Percentiles rank a stretch among this genome's conserved stretches.
phyloP scores from a whole-genome alignment of 768 basidiomycete genomes.

The Amanita brunnescens region DNA sequence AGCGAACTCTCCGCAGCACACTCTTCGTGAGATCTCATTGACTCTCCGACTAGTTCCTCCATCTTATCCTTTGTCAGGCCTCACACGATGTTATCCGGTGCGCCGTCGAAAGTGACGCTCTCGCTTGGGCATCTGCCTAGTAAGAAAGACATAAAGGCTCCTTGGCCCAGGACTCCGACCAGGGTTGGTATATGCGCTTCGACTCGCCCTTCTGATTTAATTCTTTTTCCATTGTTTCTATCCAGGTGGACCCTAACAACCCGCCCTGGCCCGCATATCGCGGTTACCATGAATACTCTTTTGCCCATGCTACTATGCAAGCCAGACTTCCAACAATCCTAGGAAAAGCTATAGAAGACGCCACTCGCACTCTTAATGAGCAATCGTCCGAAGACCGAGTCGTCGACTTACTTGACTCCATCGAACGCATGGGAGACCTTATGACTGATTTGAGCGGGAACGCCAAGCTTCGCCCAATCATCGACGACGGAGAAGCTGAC shows the following conservation, averaged over 20 bases:
- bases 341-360: constrained; percentile 92
- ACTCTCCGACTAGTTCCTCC: background rate
- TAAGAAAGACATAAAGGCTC: constrained; percentile 62
- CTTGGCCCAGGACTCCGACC: constrained; percentile 70
- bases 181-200: constrained; percentile 32
- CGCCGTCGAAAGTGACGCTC: constrained; percentile 57
- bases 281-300: constrained; percentile 75
- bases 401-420: constrained; percentile 76
- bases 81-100: constrained; percentile 18
- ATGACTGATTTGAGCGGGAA: constrained; percentile 84
- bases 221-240: background rate
- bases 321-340: constrained; percentile 92
- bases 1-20: background rate
- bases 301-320: constrained; percentile 91
- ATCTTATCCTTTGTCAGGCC: background rate
- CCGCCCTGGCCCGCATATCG: constrained; percentile 79
- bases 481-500: constrained; percentile 88
- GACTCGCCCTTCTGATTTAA: background rate
- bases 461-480: constrained; percentile 75
- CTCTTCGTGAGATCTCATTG: background rate
- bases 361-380: constrained; percentile 81
- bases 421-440: constrained; percentile 83
- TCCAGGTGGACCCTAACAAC: constrained; percentile 75
- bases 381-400: constrained; percentile 77
- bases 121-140: constrained; percentile 68